Evolutionary conservation across 2,329 filamentous ascomycete species (phyloP).

Genomic region (Pseudocercospora musae): DNA sequence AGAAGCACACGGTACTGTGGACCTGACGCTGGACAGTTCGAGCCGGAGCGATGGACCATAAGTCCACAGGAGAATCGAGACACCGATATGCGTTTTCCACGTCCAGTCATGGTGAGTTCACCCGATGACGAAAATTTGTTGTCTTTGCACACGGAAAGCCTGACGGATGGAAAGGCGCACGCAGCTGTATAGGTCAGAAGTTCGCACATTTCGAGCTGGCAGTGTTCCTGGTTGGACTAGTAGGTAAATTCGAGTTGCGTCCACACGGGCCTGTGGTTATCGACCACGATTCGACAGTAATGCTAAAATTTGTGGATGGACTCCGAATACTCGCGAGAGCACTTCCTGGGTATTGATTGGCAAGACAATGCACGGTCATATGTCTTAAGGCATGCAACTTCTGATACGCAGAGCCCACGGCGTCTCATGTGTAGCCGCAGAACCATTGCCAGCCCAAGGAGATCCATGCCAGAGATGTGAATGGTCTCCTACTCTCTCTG

Average conservation of each 20-base stretch:
- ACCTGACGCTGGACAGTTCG: constrained; percentile 29
- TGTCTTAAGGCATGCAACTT: too few species aligned
- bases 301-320: neutral
- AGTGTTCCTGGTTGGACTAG: neutral
- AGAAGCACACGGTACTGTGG: constrained; percentile 26
- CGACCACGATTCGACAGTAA: neutral
- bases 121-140: neutral
- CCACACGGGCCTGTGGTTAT: neutral
- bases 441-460: too few species aligned
- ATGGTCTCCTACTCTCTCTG: too few species aligned
- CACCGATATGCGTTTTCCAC: neutral
- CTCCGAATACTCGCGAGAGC: neutral
- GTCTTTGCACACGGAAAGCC: neutral
- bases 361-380: too few species aligned
- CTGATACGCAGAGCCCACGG: too few species aligned
- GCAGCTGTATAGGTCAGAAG: neutral
- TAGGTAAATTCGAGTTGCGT: neutral
- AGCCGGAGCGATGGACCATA: constrained; percentile 25
- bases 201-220: neutral
- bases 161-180: neutral
- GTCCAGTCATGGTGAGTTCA: neutral
- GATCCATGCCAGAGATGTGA: too few species aligned
- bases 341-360: too few species aligned
- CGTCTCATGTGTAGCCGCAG: too few species aligned
- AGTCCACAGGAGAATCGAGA: neutral